Base-by-base conservation (phyloP, 345 rosid species). In the Euphorbia peplus region DNA sequence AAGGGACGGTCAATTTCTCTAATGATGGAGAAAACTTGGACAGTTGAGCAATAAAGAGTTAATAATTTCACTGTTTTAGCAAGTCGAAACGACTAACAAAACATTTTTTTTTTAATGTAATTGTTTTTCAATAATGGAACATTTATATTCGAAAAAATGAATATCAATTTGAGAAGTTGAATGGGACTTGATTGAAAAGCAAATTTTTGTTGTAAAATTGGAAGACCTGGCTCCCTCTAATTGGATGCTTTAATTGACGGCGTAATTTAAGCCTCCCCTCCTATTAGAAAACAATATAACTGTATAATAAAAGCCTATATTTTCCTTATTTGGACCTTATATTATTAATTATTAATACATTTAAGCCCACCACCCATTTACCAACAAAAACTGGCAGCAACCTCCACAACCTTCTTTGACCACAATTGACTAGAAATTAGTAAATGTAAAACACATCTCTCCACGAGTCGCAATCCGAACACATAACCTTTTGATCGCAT, bases 211-310 rank as follows among this genome's bases (percentile, higher is more conserved):
- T 67, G 7, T 44, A 42, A 56, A 68, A 44, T 44, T 28, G 0
- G 48, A 2, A 66, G 48, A 56, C 52, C 71, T 68, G 55, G 42
- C 63, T n/a, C n/a, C 64, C 55, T 68, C 57, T 68, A n/a, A 8
- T 11, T 28, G 47, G 4, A 30, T 13, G 4, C 9, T 68, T 68
- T 58, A 46, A 42, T 47, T 69, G 44, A n/a, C 63, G 70, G 70
- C 60, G 70, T 6, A 37, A 67, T 24, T 67, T 60, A 35, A 24
- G 70, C 50, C 39, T 12, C 57, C 19, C 18, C 7, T 58, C 2
- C 22, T 46, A 46, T 15, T 15, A 19, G 7, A 6, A 50, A 25
- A 56, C n/a, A n/a, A n/a, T n/a, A 7, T 32, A 32, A 32, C n/a
- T n/a, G n/a, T n/a, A n/a, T n/a, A 32, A 32, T 32, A 32, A 32